These are phyloP conservation scores for Citrus inodora DNA, from an alignment of 345 rosid genomes.

Conservation along the genomic window DNA sequence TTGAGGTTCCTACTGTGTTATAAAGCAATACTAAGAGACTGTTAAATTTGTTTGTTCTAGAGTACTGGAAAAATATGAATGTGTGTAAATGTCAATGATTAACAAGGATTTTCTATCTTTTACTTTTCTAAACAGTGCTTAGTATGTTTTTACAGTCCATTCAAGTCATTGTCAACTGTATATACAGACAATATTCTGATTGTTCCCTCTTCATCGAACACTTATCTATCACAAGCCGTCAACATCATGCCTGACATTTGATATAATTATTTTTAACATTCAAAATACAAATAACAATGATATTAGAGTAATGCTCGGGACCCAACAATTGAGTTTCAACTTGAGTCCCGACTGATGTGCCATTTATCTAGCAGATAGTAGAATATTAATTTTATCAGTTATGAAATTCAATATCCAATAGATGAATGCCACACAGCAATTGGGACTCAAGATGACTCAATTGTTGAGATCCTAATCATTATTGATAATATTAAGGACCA, in stretches of 20 bases:
- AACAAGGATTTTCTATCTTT: neutral
- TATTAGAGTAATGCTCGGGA: too few relatives aligned
- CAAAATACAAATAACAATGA: neutral
- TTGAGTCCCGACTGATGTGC: too few relatives aligned
- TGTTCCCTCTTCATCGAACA: neutral
- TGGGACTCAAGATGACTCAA: too few relatives aligned
- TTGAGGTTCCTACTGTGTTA: neutral
- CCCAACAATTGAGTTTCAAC: too few relatives aligned
- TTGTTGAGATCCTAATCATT: too few relatives aligned
- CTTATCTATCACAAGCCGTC: neutral
- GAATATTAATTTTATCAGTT: too few relatives aligned
- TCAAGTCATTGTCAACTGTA: neutral
- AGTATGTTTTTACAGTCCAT: neutral
- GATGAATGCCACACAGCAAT: too few relatives aligned
- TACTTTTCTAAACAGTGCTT: neutral
- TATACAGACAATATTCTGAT: neutral
- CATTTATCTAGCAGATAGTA: too few relatives aligned
- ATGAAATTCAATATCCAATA: too few relatives aligned
- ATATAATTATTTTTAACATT: neutral
- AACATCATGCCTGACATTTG: neutral
- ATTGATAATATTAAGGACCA: neutral
- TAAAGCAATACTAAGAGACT: neutral
- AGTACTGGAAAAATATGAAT: neutral
- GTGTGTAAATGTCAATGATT: neutral
- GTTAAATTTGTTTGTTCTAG: neutral